A percentile compares a stretch with the other conserved stretches of the same genome.
phyloP scores from a whole-genome alignment of 169 alveolate species.

The Perkinsus olseni region DNA sequence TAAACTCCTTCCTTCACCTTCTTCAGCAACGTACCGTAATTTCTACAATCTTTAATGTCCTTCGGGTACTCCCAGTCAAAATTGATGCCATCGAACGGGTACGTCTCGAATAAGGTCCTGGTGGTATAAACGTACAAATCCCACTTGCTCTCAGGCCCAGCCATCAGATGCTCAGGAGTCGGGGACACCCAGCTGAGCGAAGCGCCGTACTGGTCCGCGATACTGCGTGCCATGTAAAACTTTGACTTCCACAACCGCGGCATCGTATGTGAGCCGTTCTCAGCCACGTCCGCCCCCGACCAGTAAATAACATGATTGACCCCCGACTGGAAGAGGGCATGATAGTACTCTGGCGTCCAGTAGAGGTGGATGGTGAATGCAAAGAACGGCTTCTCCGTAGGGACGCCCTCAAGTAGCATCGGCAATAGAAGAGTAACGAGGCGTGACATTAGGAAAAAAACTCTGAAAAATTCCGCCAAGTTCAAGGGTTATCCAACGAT shows the following conservation, averaged over 20 bases:
- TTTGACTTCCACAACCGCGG: not conserved
- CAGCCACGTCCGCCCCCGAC: not conserved
- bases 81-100: not conserved
- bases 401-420: not conserved
- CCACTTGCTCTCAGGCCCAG: not conserved
- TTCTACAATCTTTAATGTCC: not conserved
- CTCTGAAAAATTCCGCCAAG: too few relatives aligned
- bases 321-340: not conserved
- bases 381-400: not conserved
- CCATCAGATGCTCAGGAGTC: not conserved
- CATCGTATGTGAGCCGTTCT: not conserved
- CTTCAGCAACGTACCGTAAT: not conserved
- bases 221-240: not conserved
- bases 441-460: not conserved
- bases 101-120: not conserved
- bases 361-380: not conserved
- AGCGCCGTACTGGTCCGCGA: not conserved
- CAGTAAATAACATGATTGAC: not conserved
- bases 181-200: not conserved
- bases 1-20: not conserved
- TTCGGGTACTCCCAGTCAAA: not conserved
- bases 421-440: not conserved
- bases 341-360: not conserved
- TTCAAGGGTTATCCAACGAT: too few relatives aligned
- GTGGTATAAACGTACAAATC: not conserved